Conservation (phyloP, 345 rosid species). For the Leavenworthia alabamica region DNA sequence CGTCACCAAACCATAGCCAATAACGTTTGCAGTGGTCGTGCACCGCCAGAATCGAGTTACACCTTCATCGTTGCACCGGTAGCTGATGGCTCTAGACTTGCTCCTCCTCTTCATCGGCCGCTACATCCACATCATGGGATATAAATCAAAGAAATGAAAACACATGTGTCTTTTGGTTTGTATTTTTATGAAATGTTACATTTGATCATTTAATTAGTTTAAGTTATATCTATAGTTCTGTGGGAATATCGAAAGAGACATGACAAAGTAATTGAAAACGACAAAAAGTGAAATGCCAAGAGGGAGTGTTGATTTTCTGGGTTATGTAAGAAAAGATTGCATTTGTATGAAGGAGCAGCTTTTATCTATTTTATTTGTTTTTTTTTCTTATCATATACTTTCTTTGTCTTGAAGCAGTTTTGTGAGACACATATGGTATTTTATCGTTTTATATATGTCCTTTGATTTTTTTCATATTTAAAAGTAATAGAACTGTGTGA, state of each 20-base stretch:
- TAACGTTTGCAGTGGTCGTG: slow-evolving; percentile 2
- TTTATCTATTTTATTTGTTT: slow-evolving; percentile 4
- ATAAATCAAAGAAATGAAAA: background rate
- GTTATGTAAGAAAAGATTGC: slow-evolving; percentile 14
- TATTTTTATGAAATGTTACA: background rate
- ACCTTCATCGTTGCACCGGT: slow-evolving; percentile 36
- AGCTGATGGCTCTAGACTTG: slow-evolving; percentile 18
- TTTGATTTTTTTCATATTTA: background rate
- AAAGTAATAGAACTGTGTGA: too few species aligned
- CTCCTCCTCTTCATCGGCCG: slow-evolving; percentile 1
- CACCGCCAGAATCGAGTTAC: slow-evolving; percentile 22
- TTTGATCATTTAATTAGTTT: background rate
- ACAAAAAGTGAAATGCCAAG: slow-evolving; percentile 21
- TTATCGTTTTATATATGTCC: background rate
- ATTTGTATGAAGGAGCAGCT: slow-evolving; percentile 23
- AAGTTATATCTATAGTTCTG: background rate
- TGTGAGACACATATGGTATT: slow-evolving; percentile 5
- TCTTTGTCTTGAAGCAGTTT: slow-evolving; percentile 20
- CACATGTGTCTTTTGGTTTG: background rate
- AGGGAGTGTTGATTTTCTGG: slow-evolving; percentile 9
- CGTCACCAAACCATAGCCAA: slow-evolving; percentile 30
- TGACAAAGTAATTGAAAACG: slow-evolving; percentile 27
- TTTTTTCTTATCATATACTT: background rate
- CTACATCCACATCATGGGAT: slow-evolving; percentile 22
- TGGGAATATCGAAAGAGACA: slow-evolving; percentile 20